Evolutionary conservation across 176 grass and related monocot genomes (phyloP).

Genomic region (Stipa capillata): DNA sequence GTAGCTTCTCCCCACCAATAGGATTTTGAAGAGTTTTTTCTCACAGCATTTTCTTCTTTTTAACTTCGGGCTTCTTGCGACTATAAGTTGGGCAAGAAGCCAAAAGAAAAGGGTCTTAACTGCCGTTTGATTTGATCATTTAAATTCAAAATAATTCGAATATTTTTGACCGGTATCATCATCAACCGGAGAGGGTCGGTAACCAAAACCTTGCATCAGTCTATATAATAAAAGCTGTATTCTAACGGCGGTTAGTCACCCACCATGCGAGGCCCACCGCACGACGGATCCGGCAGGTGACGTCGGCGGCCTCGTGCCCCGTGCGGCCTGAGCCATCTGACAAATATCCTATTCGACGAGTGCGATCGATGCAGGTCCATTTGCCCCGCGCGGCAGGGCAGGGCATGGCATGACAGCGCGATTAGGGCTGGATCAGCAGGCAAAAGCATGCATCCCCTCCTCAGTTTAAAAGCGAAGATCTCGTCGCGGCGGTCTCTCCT

Average conservation of each 20-base stretch:
- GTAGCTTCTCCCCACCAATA: too few relatives aligned
- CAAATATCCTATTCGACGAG: conserved; percentile 14
- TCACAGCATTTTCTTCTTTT: too few relatives aligned
- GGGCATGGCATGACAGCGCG: conserved; percentile 12
- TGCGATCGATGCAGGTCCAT: neutral
- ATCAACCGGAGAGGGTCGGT: too few relatives aligned
- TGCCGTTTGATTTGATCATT: too few relatives aligned
- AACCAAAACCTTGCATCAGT: too few relatives aligned
- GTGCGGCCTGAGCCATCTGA: neutral
- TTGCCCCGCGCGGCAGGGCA: too few relatives aligned
- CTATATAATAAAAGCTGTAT: neutral
- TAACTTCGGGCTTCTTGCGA: too few relatives aligned
- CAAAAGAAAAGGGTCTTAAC: too few relatives aligned
- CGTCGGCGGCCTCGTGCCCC: conserved; percentile 5
- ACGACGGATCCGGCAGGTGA: neutral
- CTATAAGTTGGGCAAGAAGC: too few relatives aligned
- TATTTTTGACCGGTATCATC: too few relatives aligned
- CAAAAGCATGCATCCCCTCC: neutral
- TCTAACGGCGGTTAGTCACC: neutral
- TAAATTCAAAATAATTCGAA: too few relatives aligned
- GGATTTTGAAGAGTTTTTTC: too few relatives aligned
- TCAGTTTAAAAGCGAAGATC: neutral
- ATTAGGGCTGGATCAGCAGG: neutral
- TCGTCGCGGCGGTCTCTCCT: neutral
- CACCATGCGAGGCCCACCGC: neutral